Evolutionary conservation across 2,329 filamentous ascomycete species (phyloP).

Genomic region (Venturia asperata): DNA sequence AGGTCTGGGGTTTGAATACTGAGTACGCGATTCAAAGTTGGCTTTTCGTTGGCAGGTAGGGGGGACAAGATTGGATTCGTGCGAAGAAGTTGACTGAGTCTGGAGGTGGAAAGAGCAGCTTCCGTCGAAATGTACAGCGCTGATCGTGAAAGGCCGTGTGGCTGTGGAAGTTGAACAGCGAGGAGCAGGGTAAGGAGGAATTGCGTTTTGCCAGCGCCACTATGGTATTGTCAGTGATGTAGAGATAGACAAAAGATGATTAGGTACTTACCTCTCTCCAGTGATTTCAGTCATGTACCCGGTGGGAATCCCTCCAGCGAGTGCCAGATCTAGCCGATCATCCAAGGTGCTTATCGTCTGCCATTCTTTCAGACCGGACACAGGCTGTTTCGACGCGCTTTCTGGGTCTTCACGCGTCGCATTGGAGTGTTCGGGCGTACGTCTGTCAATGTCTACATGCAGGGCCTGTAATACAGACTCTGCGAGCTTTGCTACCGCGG

Average conservation of each 20-base stretch:
- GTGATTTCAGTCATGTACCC: conserved; percentile 83
- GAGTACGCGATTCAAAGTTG: conserved; percentile 69
- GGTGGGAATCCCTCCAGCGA: conserved; percentile 73
- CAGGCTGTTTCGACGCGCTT: background rate
- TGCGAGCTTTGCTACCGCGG: conserved; percentile 69
- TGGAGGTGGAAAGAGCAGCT: conserved; percentile 70
- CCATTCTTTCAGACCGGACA: conserved; percentile 5
- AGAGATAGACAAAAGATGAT: conserved; percentile 21
- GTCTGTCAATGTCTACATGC: conserved; percentile 35
- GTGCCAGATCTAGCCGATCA: conserved; percentile 57
- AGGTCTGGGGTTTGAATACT: conserved; percentile 81
- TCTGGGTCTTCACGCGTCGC: conserved; percentile 3
- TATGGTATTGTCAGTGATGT: conserved; percentile 28
- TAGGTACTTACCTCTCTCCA: conserved; percentile 63
- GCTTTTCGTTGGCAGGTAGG: conserved; percentile 37
- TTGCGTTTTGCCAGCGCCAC: conserved; percentile 90
- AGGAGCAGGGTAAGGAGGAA: conserved; percentile 80
- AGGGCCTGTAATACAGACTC: conserved; percentile 60
- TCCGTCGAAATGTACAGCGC: conserved; percentile 94
- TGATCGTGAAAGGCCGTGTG: conserved; percentile 62
- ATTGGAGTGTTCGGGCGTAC: background rate
- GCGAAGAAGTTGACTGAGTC: conserved; percentile 70
- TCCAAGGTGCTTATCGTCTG: conserved; percentile 72
- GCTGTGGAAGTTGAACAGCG: conserved; percentile 70
- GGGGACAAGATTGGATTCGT: conserved; percentile 54